These are phyloP conservation scores for Geosmithia putterillii DNA, from an alignment of 2,329 filamentous ascomycete species.

Conservation along the genomic window DNA sequence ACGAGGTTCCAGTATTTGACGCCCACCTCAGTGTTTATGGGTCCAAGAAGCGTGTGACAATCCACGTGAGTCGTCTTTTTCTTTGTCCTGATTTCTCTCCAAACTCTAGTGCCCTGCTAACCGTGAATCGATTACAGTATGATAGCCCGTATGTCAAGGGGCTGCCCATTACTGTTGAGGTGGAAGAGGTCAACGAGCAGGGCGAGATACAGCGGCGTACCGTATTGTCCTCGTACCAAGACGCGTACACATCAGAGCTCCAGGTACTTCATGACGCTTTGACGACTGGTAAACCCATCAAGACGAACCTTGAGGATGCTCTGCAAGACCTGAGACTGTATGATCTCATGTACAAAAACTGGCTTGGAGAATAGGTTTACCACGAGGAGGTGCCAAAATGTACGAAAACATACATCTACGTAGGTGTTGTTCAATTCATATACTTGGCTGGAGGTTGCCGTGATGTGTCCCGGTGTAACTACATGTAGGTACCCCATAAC, in stretches of 20 bases:
- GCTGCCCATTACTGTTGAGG: conserved; percentile 29
- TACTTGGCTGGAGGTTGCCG: too few relatives aligned
- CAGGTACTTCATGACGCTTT: conserved; percentile 10
- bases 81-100: not conserved
- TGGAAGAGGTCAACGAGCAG: conserved; percentile 26
- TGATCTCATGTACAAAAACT: conserved; percentile 3
- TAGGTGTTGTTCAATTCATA: too few relatives aligned
- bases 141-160: conserved; percentile 42
- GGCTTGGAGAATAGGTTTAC: not conserved
- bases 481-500: too few relatives aligned
- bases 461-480: too few relatives aligned
- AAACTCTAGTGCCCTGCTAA: not conserved
- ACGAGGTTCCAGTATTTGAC: conserved; percentile 36
- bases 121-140: conserved; percentile 14
- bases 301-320: conserved; percentile 17
- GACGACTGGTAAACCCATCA: conserved; percentile 11
- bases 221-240: conserved; percentile 24
- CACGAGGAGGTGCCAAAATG: not conserved
- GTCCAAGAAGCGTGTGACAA: conserved; percentile 33
- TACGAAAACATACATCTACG: too few relatives aligned
- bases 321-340: conserved; percentile 7
- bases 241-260: conserved; percentile 20
- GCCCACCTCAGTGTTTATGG: conserved; percentile 36
- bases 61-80: conserved; percentile 10
- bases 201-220: conserved; percentile 12